Evolutionary conservation across 75 land plant species (phyloP), one percentile per base, ranked within the genome.

Genomic region (Chamaecyparis obtusa): DNA sequence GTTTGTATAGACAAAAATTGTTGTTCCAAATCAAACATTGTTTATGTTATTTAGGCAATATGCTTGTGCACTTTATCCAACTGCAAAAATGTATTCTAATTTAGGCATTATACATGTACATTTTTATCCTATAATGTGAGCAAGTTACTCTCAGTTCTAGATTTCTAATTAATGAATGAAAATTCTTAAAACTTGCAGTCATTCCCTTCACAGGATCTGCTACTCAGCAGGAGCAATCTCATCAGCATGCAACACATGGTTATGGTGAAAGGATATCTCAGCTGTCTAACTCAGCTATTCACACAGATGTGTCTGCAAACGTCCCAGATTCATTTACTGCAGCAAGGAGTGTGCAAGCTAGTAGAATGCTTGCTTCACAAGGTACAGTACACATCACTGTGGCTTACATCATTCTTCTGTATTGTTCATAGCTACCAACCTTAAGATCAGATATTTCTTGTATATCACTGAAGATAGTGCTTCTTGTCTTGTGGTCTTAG

Each of bases 301-400:
- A 37, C 24, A 37, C 81, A 78, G 44, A 33, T 41, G 16, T 39
- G 44, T 21, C 46, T 78, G 43, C 81, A 78, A 19, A 32, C 39
- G 81, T 33, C 19, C 81, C 81, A 39, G 46, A 78, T 39, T 37
- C 44, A 39, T 78, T 78, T 6, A 78, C 81, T 78, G 81, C 27
- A 78, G 21, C 81, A 78, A 78, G 27, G 9, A 41, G 46, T 78
- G 81, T 78, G 81, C 81, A 39, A 78, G 81, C 43, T 78, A 78
- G 24, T 78, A 17, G 24, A 78, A 41, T 8, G 46, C 81, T 39
- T 78, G 10, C 81, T 78, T 78, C 81, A 78, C 46, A 78, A 78
- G 43, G 81, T 78, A 78, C 81, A 14, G 19, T 41, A 78, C 7
- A 8, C 43, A 77, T 36, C 81, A 37, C 16, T 21, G 81, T 37